A percentile compares a stretch with the other conserved stretches of the same genome.
Evolutionary conservation across 495 filamentous ascomycete species (phyloP).

Genomic region (Collariella sp.): DNA sequence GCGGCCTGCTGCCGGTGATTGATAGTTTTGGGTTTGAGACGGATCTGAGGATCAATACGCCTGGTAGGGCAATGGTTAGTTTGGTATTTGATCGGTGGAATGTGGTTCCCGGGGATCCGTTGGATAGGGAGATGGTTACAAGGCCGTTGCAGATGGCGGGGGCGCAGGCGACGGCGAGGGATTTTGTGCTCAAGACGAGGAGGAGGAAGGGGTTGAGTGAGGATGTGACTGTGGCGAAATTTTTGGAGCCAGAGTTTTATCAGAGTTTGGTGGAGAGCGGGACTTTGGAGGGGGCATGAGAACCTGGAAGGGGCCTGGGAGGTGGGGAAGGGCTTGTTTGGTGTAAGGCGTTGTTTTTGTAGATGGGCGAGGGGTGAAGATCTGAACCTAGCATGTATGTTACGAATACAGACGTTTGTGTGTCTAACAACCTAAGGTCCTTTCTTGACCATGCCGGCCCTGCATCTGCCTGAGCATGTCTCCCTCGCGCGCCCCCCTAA

Average conservation of each 20-base stretch:
- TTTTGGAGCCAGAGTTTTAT: conserved; percentile 89
- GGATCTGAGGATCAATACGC: conserved; percentile 89
- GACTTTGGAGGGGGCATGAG: conserved; percentile 50
- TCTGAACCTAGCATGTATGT: too few relatives aligned
- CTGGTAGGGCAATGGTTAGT: conserved; percentile 80
- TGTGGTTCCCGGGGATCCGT: conserved; percentile 88
- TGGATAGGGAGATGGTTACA: conserved; percentile 77
- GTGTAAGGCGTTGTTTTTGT: neutral
- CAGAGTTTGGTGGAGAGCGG: conserved; percentile 81
- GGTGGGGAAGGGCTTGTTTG: neutral
- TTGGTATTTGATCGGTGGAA: conserved; percentile 95
- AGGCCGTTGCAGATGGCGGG: conserved; percentile 78
- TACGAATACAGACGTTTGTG: too few relatives aligned
- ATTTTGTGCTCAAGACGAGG: conserved; percentile 94
- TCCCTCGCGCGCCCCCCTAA: too few relatives aligned
- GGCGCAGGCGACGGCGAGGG: conserved; percentile 79
- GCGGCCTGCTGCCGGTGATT: conserved; percentile 86
- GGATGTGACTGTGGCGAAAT: conserved; percentile 91
- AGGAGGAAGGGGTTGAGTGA: conserved; percentile 88
- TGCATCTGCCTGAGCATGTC: too few relatives aligned
- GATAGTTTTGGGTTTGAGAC: conserved; percentile 98
- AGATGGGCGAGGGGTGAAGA: too few relatives aligned
- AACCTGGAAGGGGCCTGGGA: neutral
- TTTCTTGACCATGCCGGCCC: too few relatives aligned
- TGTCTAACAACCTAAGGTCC: too few relatives aligned